Evolutionary conservation across 2,329 filamentous ascomycete genomes (phyloP).

Genomic region (Dendryphion nanum): DNA sequence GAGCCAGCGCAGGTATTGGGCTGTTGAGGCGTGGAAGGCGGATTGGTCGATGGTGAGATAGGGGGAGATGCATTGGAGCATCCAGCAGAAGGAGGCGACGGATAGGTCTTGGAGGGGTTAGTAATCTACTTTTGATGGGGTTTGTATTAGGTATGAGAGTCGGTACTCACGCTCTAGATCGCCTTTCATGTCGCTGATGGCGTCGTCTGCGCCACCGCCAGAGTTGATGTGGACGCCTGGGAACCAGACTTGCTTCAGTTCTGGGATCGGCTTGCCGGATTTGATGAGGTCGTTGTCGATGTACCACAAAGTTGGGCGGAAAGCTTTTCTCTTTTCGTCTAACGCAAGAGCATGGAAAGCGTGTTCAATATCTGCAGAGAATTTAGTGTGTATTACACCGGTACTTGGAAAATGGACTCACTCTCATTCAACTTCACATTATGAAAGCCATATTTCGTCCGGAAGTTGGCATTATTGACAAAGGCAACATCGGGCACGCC

Average conservation of each 20-base stretch:
- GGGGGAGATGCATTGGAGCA: slow-evolving; percentile 52
- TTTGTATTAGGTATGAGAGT: background rate
- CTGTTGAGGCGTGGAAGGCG: slow-evolving; percentile 42
- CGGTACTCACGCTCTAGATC: slow-evolving; percentile 30
- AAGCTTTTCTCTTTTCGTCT: slow-evolving; percentile 54
- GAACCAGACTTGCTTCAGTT: slow-evolving; percentile 54
- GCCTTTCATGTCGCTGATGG: slow-evolving; percentile 28
- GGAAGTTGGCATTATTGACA: slow-evolving; percentile 14
- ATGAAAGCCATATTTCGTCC: slow-evolving; percentile 32
- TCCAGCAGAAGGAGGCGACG: slow-evolving; percentile 54
- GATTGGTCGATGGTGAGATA: slow-evolving; percentile 47
- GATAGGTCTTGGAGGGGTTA: too few relatives aligned
- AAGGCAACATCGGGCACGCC: slow-evolving; percentile 45
- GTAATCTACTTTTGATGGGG: background rate
- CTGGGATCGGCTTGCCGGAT: slow-evolving; percentile 20
- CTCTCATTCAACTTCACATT: slow-evolving; percentile 32
- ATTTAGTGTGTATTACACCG: background rate
- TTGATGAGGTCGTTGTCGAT: slow-evolving; percentile 37
- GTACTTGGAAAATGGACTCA: slow-evolving; percentile 16
- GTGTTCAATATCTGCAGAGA: slow-evolving; percentile 43
- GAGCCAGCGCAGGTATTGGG: slow-evolving; percentile 40
- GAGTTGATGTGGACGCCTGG: slow-evolving; percentile 54
- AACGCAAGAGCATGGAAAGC: slow-evolving; percentile 57
- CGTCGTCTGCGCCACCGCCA: slow-evolving; percentile 46
- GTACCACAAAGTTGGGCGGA: slow-evolving; percentile 53